Base-by-base conservation (phyloP, 805 yeast species). In the Lachancea dasiensis region DNA sequence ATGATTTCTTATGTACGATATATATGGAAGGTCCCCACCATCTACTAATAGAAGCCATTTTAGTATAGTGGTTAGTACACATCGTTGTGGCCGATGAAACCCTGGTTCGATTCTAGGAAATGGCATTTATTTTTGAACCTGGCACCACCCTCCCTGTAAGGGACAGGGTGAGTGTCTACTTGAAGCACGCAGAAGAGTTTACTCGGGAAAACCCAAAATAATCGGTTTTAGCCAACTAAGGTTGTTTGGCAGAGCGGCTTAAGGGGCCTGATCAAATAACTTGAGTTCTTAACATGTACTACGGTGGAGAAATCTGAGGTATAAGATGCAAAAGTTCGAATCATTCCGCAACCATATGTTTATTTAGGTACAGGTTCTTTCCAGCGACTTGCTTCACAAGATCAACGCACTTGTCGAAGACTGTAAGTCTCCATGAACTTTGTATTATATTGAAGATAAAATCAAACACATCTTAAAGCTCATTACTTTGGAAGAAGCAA, bases 51-150 rank as follows among this genome's bases (percentile, higher is more conserved):
- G 13, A 31, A 28, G 67, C 65, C 65, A 61, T 56, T 52, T 56
- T 64, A 63, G 67, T 75, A 75, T 75, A 75, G 81, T 75, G 81
- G 81, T 73, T 63, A 75, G 79, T 75, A 75, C 80, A 73, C 72
- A 64, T 72, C 79, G 75, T 75, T 75, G 79, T 75, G 80, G 79
- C 80, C 75, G 79, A 72, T 65, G 73, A 74, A 71, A 74, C 80
- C 80, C 77, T 72, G 73, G 80, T 75, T 75, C 81, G 80, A 74
- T 74, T 75, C 80, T 74, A 70, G 80, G 80, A 69, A 65, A 68
- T 78, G 79, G 80, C 80, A 75, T 13, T 42, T 42, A 48, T 59
- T 62, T 29, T 28, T 17, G 22, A 17, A 11, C 19, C 38, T n/a
- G n/a, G n/a, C n/a, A n/a, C n/a, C n/a, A n/a, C n/a, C n/a, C n/a